A percentile compares a stretch with the other conserved stretches of the same genome.
Evolutionary conservation across 176 grass and related monocot genomes (phyloP).

Genomic region (Alopecurus myosuroides): DNA sequence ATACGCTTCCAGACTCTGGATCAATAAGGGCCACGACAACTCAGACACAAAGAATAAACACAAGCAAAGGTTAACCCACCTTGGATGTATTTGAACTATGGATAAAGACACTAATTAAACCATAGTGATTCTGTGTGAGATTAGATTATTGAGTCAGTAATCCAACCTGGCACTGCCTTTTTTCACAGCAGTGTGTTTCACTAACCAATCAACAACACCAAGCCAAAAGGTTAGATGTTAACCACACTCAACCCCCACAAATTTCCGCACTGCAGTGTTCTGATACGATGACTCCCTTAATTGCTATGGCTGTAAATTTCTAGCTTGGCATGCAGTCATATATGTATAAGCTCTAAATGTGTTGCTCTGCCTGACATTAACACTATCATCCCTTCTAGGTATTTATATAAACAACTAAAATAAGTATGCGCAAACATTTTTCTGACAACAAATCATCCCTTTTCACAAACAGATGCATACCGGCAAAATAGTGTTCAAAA

Average conservation of each 20-base stretch:
- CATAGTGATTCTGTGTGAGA: neutral
- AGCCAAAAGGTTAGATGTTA: neutral
- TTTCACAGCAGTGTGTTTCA: neutral
- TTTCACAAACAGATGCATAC: neutral
- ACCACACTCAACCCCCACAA: neutral
- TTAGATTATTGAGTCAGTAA: neutral
- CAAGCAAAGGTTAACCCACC: neutral
- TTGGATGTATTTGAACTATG: neutral
- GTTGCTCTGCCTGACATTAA: neutral
- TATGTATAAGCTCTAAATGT: slow-evolving; percentile 2
- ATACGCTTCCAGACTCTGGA: slow-evolving; percentile 98
- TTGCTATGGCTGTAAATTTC: neutral
- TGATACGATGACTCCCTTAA: neutral
- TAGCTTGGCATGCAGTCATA: slow-evolving; percentile 8
- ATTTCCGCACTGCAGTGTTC: neutral
- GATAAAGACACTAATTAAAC: neutral
- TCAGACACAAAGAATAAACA: slow-evolving; percentile 22
- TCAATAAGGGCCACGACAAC: neutral
- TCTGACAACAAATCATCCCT: neutral
- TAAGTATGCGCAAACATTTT: neutral
- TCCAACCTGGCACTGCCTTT: neutral
- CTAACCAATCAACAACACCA: neutral
- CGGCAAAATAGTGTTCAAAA: neutral
- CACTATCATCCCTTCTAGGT: neutral
- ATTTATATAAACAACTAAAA: slow-evolving; percentile 27